A percentile compares a stretch with the other conserved stretches of the same genome.
These are phyloP conservation scores for Hypoxylon sp. DNA, from an alignment of 2,329 filamentous ascomycete species.

Conservation along the genomic window DNA sequence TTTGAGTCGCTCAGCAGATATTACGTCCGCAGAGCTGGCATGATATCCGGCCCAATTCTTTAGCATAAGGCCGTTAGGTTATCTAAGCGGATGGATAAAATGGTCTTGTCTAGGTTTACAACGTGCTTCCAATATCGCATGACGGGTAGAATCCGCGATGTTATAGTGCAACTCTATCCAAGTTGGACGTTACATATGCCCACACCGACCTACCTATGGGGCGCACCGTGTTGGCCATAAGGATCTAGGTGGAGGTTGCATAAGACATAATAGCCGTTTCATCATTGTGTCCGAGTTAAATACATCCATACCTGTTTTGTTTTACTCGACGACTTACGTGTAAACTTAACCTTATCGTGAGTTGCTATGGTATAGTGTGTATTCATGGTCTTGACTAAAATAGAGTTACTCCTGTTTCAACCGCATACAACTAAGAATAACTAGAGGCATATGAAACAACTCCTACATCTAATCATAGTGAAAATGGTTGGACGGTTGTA, in stretches of 20 bases:
- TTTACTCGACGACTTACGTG: slow-evolving; percentile 5
- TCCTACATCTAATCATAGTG: too few relatives aligned
- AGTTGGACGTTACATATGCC: background rate
- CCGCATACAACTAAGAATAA: background rate
- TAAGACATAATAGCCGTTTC: slow-evolving; percentile 14
- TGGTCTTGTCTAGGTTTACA: background rate
- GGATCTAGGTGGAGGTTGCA: too few relatives aligned
- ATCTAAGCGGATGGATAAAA: too few relatives aligned
- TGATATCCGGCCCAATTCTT: too few relatives aligned
- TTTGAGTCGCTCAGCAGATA: background rate
- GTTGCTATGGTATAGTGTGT: background rate
- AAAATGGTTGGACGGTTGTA: too few relatives aligned
- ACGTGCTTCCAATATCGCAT: background rate
- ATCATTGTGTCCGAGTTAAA: background rate
- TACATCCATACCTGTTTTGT: too few relatives aligned
- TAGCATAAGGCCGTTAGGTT: too few relatives aligned
- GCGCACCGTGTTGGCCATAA: background rate
- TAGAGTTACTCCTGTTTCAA: slow-evolving; percentile 6
- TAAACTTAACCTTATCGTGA: background rate
- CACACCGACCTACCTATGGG: slow-evolving; percentile 2
- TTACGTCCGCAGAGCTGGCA: too few relatives aligned
- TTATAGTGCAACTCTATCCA: background rate
- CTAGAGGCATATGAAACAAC: background rate
- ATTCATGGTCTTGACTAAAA: background rate
- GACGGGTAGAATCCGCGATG: background rate